These are phyloP conservation scores for Suhomyces wounanorum DNA, from an alignment of 1,139 yeast genomes.

Conservation along the genomic window DNA sequence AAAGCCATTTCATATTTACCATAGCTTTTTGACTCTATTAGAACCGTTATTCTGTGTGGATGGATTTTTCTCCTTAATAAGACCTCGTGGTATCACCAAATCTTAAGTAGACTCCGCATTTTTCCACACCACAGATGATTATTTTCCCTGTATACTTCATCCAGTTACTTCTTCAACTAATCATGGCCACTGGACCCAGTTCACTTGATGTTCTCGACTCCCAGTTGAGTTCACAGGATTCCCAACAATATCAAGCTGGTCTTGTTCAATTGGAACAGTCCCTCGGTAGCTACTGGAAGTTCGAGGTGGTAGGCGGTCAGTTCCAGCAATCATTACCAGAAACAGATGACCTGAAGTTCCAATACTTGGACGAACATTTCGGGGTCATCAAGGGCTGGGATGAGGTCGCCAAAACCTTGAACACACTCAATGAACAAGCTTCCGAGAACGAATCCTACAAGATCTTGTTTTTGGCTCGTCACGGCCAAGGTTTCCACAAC, in stretches of 20 bases:
- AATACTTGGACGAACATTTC: conserved; percentile 43
- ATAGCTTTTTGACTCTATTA: too few relatives aligned
- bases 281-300: conserved; percentile 30
- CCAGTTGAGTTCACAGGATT: conserved; percentile 13
- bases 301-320: conserved; percentile 38
- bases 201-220: conserved; percentile 19
- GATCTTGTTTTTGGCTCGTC: conserved; percentile 45
- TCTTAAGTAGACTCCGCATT: neutral
- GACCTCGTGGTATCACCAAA: neutral
- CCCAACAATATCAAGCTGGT: conserved; percentile 10
- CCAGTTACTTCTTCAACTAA: neutral
- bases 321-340: conserved; percentile 41
- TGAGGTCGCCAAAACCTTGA: conserved; percentile 27
- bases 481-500: conserved; percentile 51
- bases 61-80: too few relatives aligned
- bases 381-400: conserved; percentile 39
- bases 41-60: too few relatives aligned
- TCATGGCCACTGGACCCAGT: conserved; percentile 15
- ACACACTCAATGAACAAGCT: conserved; percentile 30
- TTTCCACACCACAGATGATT: neutral
- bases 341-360: conserved; percentile 41
- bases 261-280: conserved; percentile 9
- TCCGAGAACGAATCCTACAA: conserved; percentile 31
- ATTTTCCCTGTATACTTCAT: neutral
- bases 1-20: too few relatives aligned